Evolutionary conservation across 805 yeast genomes (phyloP).

Genomic region (Saccharomycopsis synnaedendra): DNA sequence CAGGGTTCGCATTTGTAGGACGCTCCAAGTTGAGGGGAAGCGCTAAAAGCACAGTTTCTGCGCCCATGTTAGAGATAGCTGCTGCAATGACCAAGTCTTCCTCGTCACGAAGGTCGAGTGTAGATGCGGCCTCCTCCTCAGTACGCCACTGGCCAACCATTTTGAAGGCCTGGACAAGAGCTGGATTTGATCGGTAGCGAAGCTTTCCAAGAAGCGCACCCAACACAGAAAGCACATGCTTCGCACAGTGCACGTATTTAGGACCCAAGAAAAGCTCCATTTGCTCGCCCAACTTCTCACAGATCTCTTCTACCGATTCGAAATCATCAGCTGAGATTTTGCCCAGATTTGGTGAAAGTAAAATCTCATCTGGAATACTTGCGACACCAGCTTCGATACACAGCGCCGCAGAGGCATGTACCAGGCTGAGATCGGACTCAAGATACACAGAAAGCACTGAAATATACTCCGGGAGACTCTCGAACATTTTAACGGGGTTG

Average conservation of each 20-base stretch:
- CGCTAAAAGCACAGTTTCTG: slow-evolving; percentile 61
- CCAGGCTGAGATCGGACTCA: slow-evolving; percentile 46
- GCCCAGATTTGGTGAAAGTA: slow-evolving; percentile 38
- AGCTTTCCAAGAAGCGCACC: slow-evolving; percentile 52
- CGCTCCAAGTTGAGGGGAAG: slow-evolving; percentile 71
- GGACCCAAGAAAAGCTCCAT: slow-evolving; percentile 55
- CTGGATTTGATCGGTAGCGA: slow-evolving; percentile 58
- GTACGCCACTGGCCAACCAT: slow-evolving; percentile 82
- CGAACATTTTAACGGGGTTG: slow-evolving; percentile 40
- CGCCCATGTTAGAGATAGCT: slow-evolving; percentile 75
- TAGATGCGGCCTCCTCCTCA: slow-evolving; percentile 20
- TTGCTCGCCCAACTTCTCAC: slow-evolving; percentile 40
- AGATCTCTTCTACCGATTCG: slow-evolving; percentile 44
- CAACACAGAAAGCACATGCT: slow-evolving; percentile 59
- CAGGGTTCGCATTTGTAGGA: slow-evolving; percentile 43
- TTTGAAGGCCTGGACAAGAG: slow-evolving; percentile 51
- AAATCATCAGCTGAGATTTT: slow-evolving; percentile 35
- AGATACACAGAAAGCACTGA: slow-evolving; percentile 52
- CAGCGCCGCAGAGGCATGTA: slow-evolving; percentile 71
- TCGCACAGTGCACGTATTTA: slow-evolving; percentile 65
- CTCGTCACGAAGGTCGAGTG: slow-evolving; percentile 53
- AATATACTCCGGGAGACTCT: slow-evolving; percentile 45
- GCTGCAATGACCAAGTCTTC: slow-evolving; percentile 74
- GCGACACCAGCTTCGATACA: slow-evolving; percentile 76
- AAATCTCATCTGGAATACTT: slow-evolving; percentile 46